A percentile compares a stretch with the other conserved stretches of the same genome.
Evolutionary conservation across 78 protist genomes (phyloP).

Genomic region (Speleostelium caveatum): DNA sequence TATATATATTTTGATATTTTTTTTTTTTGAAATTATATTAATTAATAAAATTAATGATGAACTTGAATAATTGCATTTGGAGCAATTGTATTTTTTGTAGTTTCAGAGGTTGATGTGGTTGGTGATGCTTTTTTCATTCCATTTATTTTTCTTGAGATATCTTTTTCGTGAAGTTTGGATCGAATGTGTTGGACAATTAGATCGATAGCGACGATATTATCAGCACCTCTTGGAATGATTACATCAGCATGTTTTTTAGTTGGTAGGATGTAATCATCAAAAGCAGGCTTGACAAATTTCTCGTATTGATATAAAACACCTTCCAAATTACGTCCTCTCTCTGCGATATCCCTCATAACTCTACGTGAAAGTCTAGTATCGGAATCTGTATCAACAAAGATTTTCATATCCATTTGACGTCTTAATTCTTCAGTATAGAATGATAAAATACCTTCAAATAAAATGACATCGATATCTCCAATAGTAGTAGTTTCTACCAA

Average conservation of each 20-base stretch:
- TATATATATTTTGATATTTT: too few species aligned
- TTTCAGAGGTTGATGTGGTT: too few species aligned
- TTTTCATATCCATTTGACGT: slow-evolving; percentile 84
- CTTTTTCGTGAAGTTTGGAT: slow-evolving; percentile 49
- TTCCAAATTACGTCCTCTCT: slow-evolving; percentile 85
- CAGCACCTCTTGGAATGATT: slow-evolving; percentile 87
- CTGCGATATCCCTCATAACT: slow-evolving; percentile 88
- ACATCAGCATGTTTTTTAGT: slow-evolving; percentile 88
- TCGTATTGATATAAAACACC: slow-evolving; percentile 83
- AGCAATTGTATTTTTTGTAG: too few species aligned
- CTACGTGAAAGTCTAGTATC: slow-evolving; percentile 84
- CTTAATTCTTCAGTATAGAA: slow-evolving; percentile 59
- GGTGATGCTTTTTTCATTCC: too few species aligned
- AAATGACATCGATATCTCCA: slow-evolving; percentile 70
- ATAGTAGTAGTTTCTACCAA: slow-evolving; percentile 26
- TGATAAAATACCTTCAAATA: slow-evolving; percentile 89
- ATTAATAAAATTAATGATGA: too few species aligned
- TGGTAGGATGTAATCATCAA: slow-evolving; percentile 88
- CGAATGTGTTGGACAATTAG: slow-evolving; percentile 75
- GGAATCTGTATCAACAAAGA: slow-evolving; percentile 90
- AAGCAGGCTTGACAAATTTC: slow-evolving; percentile 89
- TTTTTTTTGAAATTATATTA: too few species aligned
- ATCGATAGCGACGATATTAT: slow-evolving; percentile 80
- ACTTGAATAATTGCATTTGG: too few species aligned
- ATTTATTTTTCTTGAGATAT: slow-evolving; percentile 11